These are phyloP conservation scores for Metarhizium sp. DNA, from an alignment of 2,329 filamentous ascomycete genomes.

Conservation along the genomic window DNA sequence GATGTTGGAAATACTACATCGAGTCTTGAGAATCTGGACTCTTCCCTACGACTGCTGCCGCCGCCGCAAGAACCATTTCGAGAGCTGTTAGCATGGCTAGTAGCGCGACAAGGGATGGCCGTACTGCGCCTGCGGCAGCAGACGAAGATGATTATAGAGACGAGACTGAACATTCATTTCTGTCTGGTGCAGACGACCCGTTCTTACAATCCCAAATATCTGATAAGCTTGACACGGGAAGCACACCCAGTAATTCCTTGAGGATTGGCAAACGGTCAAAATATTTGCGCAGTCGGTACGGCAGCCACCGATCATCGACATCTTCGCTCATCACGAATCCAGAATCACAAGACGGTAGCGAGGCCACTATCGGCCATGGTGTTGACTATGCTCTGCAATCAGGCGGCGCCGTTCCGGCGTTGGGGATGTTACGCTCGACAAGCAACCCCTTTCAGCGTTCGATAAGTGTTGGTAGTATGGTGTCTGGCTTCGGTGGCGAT, in stretches of 20 bases:
- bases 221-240: constrained; percentile 32
- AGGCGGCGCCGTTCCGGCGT: constrained; percentile 59
- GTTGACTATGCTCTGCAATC: constrained; percentile 77
- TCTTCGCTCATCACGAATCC: constrained; percentile 48
- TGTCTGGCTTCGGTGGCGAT: constrained; percentile 55
- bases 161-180: constrained; percentile 18
- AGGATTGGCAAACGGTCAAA: constrained; percentile 39
- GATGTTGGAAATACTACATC: constrained; percentile 35
- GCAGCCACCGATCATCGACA: constrained; percentile 50
- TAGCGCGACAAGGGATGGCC: constrained; percentile 7
- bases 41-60: constrained; percentile 47
- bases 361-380: constrained; percentile 56
- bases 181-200: constrained; percentile 18
- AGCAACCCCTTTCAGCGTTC: constrained; percentile 59
- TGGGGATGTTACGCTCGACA: constrained; percentile 37
- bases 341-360: constrained; percentile 55
- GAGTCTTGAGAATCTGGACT: constrained; percentile 42
- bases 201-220: constrained; percentile 23
- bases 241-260: constrained; percentile 36
- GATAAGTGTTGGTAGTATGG: constrained; percentile 83
- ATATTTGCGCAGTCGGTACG: constrained; percentile 47
- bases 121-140: background rate
- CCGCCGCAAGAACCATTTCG: constrained; percentile 43
- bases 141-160: constrained; percentile 15
- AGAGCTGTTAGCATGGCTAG: constrained; percentile 39